Percentiles rank a stretch among this genome's conserved stretches.
These are phyloP conservation scores for Bothriochloa decipiens DNA, from an alignment of 176 grass and related monocot species.

Conservation along the genomic window DNA sequence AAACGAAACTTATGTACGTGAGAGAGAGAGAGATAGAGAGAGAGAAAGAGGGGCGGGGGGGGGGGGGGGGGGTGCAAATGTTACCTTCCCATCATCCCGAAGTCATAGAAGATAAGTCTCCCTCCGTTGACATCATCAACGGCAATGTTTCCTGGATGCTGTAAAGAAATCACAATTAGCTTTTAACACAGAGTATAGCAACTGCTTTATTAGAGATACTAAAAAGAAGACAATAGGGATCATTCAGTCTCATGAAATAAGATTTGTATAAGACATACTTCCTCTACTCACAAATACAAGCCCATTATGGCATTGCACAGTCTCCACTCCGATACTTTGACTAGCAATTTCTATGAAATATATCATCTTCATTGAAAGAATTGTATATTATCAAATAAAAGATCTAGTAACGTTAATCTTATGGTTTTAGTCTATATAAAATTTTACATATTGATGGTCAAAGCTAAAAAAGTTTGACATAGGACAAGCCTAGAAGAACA, in stretches of 20 bases:
- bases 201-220: conserved; percentile 13
- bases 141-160: conserved; percentile 99
- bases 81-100: conserved; percentile 99
- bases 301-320: neutral
- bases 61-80: neutral
- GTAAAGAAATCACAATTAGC: conserved; percentile 38
- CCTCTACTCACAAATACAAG: neutral
- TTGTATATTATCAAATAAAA: neutral
- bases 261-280: neutral
- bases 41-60: neutral
- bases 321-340: neutral
- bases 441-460: neutral
- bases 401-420: neutral
- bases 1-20: conserved; percentile 18
- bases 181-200: neutral
- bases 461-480: neutral
- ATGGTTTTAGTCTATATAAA: neutral
- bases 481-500: neutral
- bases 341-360: neutral
- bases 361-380: conserved; percentile 4
- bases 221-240: conserved; percentile 19
- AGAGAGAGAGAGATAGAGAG: too few relatives aligned
- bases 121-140: conserved; percentile 98
- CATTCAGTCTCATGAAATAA: conserved; percentile 10
- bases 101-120: conserved; percentile 99